Evolutionary conservation across 441 rosid genomes (phyloP).

Genomic region (Flueggea neowawraea): DNA sequence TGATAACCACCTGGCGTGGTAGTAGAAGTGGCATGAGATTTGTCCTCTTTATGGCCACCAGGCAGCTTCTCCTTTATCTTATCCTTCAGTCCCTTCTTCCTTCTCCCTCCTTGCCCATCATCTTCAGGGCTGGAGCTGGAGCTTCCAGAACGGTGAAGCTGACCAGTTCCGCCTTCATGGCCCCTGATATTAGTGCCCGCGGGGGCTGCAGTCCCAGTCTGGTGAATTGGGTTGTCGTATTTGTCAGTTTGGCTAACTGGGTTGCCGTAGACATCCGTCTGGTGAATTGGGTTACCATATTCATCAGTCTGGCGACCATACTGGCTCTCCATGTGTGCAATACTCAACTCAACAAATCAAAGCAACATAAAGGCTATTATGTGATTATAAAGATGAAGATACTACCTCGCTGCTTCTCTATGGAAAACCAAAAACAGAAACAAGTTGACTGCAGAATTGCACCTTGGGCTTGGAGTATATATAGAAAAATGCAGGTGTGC

Average conservation of each 20-base stretch:
- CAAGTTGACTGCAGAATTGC: no score
- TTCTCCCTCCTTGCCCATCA: slow-evolving; percentile 63
- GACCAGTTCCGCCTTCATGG: slow-evolving; percentile 21
- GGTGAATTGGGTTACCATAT: slow-evolving; percentile 36
- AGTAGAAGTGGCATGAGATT: slow-evolving; percentile 16
- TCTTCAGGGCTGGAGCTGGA: slow-evolving; percentile 78
- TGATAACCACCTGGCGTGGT: slow-evolving; percentile 24
- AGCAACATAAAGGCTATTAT: no score
- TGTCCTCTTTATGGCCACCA: slow-evolving; percentile 23
- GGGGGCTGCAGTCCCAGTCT: neutral
- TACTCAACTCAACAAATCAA: slow-evolving; percentile 4
- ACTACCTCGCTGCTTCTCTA: no score
- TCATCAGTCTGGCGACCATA: slow-evolving; percentile 21
- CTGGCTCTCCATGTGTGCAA: slow-evolving; percentile 39
- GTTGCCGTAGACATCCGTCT: slow-evolving; percentile 31
- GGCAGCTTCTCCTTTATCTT: slow-evolving; percentile 54
- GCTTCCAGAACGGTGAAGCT: slow-evolving; percentile 60
- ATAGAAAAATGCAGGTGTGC: no score
- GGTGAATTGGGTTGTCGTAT: slow-evolving; percentile 11
- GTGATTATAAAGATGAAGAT: no score
- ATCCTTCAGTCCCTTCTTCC: slow-evolving; percentile 46
- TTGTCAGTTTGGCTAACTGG: slow-evolving; percentile 10
- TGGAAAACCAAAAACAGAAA: no score
- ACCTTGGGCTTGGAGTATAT: no score
- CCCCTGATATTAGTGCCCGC: slow-evolving; percentile 8